Percentiles rank a stretch among this genome's conserved stretches.
phyloP scores from a whole-genome alignment of 1,284 basidiomycete species.

The Cutaneotrichosporon sp. region DNA sequence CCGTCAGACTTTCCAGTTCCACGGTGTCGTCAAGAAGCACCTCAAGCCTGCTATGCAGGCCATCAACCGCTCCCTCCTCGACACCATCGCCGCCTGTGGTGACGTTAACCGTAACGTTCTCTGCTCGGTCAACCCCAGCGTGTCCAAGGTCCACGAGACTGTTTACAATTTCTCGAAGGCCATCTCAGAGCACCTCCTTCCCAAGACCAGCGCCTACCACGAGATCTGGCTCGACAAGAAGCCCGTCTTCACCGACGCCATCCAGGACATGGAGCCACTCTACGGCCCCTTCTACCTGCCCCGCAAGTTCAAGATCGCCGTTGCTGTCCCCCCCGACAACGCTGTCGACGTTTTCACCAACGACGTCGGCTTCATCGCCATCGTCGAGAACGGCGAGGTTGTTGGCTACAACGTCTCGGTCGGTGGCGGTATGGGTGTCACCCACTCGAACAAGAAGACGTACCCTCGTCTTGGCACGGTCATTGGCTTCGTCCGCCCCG shows the following conservation, averaged over 20 bases:
- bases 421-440: conserved; percentile 98
- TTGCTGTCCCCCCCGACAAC: conserved; percentile 94
- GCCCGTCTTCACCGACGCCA: conserved; percentile 79
- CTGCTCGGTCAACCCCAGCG: conserved; percentile 82
- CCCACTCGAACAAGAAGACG: conserved; percentile 97
- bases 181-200: conserved; percentile 82
- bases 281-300: conserved; percentile 98
- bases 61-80: conserved; percentile 86
- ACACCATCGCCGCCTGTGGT: conserved; percentile 96
- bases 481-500: conserved; percentile 86
- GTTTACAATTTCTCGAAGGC: conserved; percentile 82
- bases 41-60: conserved; percentile 94
- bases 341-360: conserved; percentile 96
- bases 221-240: conserved; percentile 99
- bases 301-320: conserved; percentile 96
- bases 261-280: conserved; percentile 90
- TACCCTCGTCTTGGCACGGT: conserved; percentile 86
- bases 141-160: conserved; percentile 77
- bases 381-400: conserved; percentile 69
- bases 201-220: conserved; percentile 89
- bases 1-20: conserved; percentile 99
- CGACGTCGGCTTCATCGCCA: conserved; percentile 92
- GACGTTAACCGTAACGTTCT: conserved; percentile 89
- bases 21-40: conserved; percentile 93
- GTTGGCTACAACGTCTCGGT: conserved; percentile 84